Conservation (phyloP, 129 eudicot genomes). For the Solidago caesia region DNA sequence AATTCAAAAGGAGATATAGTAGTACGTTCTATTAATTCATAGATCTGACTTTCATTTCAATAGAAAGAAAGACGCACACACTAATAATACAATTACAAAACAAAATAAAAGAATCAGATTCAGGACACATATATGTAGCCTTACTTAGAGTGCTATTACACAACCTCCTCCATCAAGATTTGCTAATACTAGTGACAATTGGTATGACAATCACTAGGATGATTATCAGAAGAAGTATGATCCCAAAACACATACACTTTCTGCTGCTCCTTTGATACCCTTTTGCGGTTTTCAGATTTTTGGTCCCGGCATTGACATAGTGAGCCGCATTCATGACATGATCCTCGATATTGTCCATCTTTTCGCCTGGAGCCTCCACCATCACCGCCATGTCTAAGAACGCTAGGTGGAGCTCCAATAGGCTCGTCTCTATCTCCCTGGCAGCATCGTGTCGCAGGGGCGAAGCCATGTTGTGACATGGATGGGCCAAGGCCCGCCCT, state of each 20-base stretch:
- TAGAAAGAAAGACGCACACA: too few relatives aligned
- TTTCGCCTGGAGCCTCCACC: conserved; percentile 95
- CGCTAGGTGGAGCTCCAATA: conserved; percentile 94
- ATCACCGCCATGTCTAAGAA: conserved; percentile 97
- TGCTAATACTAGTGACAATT: conserved; percentile 55
- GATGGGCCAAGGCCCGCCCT: too few relatives aligned
- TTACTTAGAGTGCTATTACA: too few relatives aligned
- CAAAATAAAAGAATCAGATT: too few relatives aligned
- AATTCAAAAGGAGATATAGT: too few relatives aligned
- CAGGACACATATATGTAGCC: too few relatives aligned
- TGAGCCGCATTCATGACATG: conserved; percentile 84
- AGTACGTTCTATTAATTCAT: too few relatives aligned
- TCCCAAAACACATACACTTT: conserved; percentile 78
- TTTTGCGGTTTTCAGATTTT: conserved; percentile 75
- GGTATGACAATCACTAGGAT: conserved; percentile 67
- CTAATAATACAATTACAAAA: too few relatives aligned
- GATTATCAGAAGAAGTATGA: conserved; percentile 58
- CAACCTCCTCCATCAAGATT: conserved; percentile 30
- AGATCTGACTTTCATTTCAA: too few relatives aligned
- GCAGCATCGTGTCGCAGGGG: conserved; percentile 91
- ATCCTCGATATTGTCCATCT: conserved; percentile 94
- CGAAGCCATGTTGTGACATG: too few relatives aligned
- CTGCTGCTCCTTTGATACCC: conserved; percentile 68
- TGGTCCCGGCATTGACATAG: conserved; percentile 67
- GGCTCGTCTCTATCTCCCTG: conserved; percentile 80